A percentile compares a stretch with the other conserved stretches of the same genome.
These are phyloP conservation scores for Collybiopsis confluens DNA, from an alignment of 768 basidiomycete species.

Conservation along the genomic window DNA sequence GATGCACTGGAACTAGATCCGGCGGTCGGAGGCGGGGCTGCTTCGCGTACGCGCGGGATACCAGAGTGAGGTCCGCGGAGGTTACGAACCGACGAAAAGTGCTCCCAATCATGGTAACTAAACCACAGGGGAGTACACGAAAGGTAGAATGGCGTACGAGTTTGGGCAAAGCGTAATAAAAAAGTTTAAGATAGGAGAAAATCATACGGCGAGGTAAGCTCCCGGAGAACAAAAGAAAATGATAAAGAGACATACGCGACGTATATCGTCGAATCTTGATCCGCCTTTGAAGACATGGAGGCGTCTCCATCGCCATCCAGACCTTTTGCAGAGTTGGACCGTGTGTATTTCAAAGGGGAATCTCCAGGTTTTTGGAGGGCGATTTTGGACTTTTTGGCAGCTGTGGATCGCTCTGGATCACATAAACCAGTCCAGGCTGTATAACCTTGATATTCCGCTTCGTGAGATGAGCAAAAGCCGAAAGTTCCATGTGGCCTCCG, in stretches of 20 bases:
- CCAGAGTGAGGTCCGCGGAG: constrained; percentile 80
- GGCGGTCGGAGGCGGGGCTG: constrained; percentile 24
- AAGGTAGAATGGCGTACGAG: not conserved
- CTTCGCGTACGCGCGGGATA: constrained; percentile 60
- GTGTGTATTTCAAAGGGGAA: constrained; percentile 13
- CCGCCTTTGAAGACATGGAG: constrained; percentile 12
- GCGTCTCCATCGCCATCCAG: constrained; percentile 20
- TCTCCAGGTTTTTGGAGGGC: constrained; percentile 17
- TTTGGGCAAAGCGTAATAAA: not conserved
- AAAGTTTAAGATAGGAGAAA: constrained; percentile 6
- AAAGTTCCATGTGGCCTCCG: constrained; percentile 91
- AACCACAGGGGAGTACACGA: constrained; percentile 10
- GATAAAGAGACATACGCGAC: constrained; percentile 66
- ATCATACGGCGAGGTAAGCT: constrained; percentile 6
- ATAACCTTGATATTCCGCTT: constrained; percentile 84
- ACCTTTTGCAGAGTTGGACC: constrained; percentile 17
- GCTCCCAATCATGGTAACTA: constrained; percentile 93
- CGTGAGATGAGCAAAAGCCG: constrained; percentile 82
- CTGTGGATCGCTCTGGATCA: constrained; percentile 66
- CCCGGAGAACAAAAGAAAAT: constrained; percentile 5
- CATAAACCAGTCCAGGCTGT: constrained; percentile 87
- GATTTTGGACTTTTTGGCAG: constrained; percentile 14
- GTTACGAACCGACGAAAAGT: constrained; percentile 92
- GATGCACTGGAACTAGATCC: constrained; percentile 25
- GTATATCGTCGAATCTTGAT: constrained; percentile 51